Conservation (phyloP, 164 flowering plant species). For the Stephania yunnanensis region DNA sequence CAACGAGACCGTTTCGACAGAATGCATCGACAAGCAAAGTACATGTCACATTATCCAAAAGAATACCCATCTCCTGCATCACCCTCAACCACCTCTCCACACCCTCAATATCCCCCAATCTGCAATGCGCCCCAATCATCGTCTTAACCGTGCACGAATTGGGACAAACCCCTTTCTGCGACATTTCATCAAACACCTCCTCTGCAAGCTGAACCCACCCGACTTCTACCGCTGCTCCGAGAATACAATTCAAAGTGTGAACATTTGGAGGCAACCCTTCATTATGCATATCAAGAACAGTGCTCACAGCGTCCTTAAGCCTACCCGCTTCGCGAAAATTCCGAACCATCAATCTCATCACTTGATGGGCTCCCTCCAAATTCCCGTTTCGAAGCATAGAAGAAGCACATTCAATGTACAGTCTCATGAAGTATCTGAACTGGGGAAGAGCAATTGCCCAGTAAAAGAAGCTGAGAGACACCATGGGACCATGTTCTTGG, state of each 20-base stretch:
- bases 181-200: constrained; percentile 77
- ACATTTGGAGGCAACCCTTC: constrained; percentile 49
- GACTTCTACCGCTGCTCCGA: constrained; percentile 32
- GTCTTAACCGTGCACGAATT: constrained; percentile 50
- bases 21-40: constrained; percentile 48
- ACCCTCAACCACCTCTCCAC: constrained; percentile 61
- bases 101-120: constrained; percentile 39
- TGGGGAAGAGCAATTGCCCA: constrained; percentile 55
- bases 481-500: constrained; percentile 67
- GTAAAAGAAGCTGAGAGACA: constrained; percentile 65
- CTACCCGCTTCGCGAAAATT: constrained; percentile 54
- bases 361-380: constrained; percentile 63
- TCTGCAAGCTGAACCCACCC: constrained; percentile 55
- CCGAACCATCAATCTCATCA: constrained; percentile 57
- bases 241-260: constrained; percentile 41
- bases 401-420: constrained; percentile 60
- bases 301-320: constrained; percentile 59
- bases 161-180: constrained; percentile 54
- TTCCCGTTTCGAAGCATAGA: constrained; percentile 53
- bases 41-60: constrained; percentile 55
- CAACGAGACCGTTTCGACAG: constrained; percentile 46
- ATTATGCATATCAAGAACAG: constrained; percentile 69
- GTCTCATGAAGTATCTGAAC: constrained; percentile 61
- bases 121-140: constrained; percentile 59
- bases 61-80: constrained; percentile 46